Evolutionary conservation across 1,284 basidiomycete genomes (phyloP), one percentile per base, ranked within the genome.

Genomic region (Xerocomus subilludens): DNA sequence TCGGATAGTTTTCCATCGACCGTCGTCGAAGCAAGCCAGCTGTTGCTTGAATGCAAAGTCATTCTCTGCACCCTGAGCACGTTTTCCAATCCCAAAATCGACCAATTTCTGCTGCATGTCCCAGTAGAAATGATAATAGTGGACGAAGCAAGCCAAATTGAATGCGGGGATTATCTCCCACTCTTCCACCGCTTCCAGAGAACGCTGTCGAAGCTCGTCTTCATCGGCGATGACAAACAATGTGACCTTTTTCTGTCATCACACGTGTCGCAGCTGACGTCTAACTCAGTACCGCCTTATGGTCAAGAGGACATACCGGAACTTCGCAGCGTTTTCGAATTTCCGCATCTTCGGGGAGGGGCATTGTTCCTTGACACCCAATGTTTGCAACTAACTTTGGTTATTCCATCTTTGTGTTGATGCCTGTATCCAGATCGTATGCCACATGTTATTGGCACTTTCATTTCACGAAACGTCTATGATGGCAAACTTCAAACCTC

Each of bases 211-310:
- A 94, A 93, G 76, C 81, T 92, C 3, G 91, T 90, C 71, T 92
- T 94, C 74, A 91, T 94, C 82, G 93, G 93, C 18, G 93, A 94
- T 85, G 86, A 93, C 77, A 92, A 90, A 78, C 94, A 95, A 85
- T 87, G 93, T 94, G 76, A 82, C 86, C 8, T 70, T 33, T 85
- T 49, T 64, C 65, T 70, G 10, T 60, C 35, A 35, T 11, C 20
- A 11, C 21, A 18, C 42, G n/a, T 70, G 18, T 30, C 32, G 35
- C 33, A 35, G 47, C 71, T 65, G 32, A 78, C 70, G 9, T 60
- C 60, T 30, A 35, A 64, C 16, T 73, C 67, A 90, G 89, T 90
- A 71, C 85, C 88, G 21, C 89, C 89, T 3, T 86, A 84, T 79
- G 89, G 88, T 21, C 83, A 85, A 74, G 88, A 89, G 25, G 79